phyloP scores from a whole-genome alignment of 2,329 filamentous ascomycete species.

The Fusarium sp. region DNA sequence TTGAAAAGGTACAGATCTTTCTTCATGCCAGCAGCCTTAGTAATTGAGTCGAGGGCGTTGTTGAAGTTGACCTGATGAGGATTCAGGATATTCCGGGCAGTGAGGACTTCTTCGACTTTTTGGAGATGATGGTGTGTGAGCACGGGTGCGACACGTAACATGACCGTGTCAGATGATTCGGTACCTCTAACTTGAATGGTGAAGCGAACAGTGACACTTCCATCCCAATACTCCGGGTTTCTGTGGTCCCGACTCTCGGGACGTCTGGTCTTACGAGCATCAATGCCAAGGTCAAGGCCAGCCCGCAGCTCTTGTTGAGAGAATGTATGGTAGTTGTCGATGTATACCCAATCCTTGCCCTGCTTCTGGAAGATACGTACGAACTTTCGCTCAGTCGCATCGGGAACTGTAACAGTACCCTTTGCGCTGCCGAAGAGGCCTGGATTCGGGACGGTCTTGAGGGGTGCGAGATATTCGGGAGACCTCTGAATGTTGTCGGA shows the following conservation, averaged over 20 bases:
- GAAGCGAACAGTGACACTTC: conserved; percentile 41
- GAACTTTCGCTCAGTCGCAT: neutral
- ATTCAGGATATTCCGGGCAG: no score
- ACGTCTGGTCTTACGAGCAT: conserved; percentile 42
- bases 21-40: no score
- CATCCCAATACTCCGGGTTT: conserved; percentile 30
- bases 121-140: conserved; percentile 49
- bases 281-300: conserved; percentile 47
- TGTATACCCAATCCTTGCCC: conserved; percentile 34
- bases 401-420: conserved; percentile 14
- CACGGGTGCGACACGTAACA: conserved; percentile 47
- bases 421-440: conserved; percentile 1
- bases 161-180: conserved; percentile 36
- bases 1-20: no score
- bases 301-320: conserved; percentile 35
- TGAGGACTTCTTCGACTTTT: conserved; percentile 35
- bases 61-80: no score
- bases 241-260: neutral
- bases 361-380: conserved; percentile 43
- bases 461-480: conserved; percentile 42
- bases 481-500: conserved; percentile 43
- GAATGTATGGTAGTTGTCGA: conserved; percentile 40
- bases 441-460: conserved; percentile 42
- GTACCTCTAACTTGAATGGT: conserved; percentile 30
- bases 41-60: no score